Base-by-base conservation (phyloP, 2,329 filamentous ascomycete genomes). In the Sporothrix luriei region DNA sequence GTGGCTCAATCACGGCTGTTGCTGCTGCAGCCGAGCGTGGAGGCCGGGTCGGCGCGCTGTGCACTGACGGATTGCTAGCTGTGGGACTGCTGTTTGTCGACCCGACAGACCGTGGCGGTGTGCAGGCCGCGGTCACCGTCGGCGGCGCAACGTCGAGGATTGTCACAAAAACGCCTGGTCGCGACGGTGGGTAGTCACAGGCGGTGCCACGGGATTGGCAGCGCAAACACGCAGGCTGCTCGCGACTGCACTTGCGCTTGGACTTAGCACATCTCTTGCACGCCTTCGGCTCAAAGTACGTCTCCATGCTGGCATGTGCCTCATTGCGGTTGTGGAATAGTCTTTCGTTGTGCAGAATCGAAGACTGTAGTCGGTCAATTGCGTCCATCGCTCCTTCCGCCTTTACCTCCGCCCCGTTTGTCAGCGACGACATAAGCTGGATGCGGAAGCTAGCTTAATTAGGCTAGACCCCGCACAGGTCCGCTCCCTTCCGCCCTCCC, bases 141-240 rank as follows among this genome's bases (percentile, higher is more conserved):
- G 46, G 43, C 13, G 46, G 29, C 19, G 19, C 14, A 19, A 48
- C 59, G 10, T 64, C 59, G 2, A 64, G 21, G n/a, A 69, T 6
- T 9, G 46, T 24, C 52, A 68, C 49, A 62, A 69, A 70, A 0
- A 4, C 13, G 62, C 52, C 66, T 6, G 62, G 55, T 43, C 66
- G 71, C 6, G 68, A 21, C 13, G 73, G 64, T 5, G 75, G 73
- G 59, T 78, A 78, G 13, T 72, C 64, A 68, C 76, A 77, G 10
- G 19, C 19, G 24, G 69, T 48, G 11, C 71, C 71, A 14, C 68
- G 72, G 10, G 72, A 71, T 10, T 61, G 26, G 55, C 76, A 77
- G 16, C 77, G 71, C 43, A 68, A 57, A 69, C 77, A 77, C 4
- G 70, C 59, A 3, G 75, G 75, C 26, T 64, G 70, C 54, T 74